Percentiles rank a stretch among this genome's conserved stretches.
phyloP scores from a whole-genome alignment of 176 grass and related monocot genomes.

The Neostapfia colusana region DNA sequence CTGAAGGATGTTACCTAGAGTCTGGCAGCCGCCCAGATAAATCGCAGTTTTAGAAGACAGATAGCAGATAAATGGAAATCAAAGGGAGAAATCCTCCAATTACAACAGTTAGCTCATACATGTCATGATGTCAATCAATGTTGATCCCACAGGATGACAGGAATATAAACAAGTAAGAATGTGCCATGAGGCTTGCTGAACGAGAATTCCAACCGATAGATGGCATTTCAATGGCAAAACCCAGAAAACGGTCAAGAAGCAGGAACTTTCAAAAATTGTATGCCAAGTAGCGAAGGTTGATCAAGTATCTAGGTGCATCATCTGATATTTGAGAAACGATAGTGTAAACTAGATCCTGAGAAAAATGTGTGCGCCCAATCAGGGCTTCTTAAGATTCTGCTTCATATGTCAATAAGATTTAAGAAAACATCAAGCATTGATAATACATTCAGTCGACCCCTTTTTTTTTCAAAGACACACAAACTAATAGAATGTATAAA shows the following conservation, averaged over 20 bases:
- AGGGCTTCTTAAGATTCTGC: not conserved
- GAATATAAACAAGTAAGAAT: conserved; percentile 7
- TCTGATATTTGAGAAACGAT: conserved; percentile 23
- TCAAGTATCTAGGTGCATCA: not conserved
- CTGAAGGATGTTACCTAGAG: not conserved
- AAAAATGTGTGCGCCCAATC: not conserved
- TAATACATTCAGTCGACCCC: too few relatives aligned
- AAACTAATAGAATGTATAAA: conserved; percentile 11
- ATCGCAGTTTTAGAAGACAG: not conserved
- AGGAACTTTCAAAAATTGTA: not conserved
- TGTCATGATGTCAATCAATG: not conserved
- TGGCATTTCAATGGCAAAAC: not conserved
- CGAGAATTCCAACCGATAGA: not conserved
- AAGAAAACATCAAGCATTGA: not conserved
- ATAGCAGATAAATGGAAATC: not conserved
- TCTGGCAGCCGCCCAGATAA: not conserved
- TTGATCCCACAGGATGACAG: not conserved
- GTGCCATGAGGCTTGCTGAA: not conserved
- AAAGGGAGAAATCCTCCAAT: conserved; percentile 10
- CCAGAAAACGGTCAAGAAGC: not conserved
- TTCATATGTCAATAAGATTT: conserved; percentile 13
- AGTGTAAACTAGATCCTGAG: not conserved
- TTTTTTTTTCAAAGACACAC: too few relatives aligned
- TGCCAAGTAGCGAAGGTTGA: not conserved
- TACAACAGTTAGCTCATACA: conserved; percentile 8